Base-by-base conservation (phyloP, 2,329 filamentous ascomycete genomes). In the Aspergillus bombycis region DNA sequence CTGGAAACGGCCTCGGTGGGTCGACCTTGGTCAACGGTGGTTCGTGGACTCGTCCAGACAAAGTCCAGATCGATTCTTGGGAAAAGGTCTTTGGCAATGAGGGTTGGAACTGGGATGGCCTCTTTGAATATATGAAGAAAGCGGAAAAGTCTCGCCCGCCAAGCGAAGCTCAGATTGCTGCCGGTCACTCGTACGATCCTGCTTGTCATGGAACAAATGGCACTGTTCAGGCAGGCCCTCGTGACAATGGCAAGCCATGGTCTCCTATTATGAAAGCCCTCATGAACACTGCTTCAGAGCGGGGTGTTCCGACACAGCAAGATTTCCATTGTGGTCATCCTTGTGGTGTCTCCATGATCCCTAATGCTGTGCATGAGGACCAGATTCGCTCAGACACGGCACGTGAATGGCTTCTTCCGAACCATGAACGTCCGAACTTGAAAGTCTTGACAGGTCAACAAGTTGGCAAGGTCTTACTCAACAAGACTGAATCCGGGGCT, bases 111-210 rank as follows among this genome's bases (percentile, higher is more conserved):
- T 85, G 81, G 80, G 72, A 78, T 1, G 75, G 70, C 43, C 67
- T 86, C 5, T 62, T 83, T 3, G 78, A 78, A 0, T 85, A 85
- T 63, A 85, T 85, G 71, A 74, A 77, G 46, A 82, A 83, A 73
- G 73, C 62, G 1, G 73, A 75, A 54, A n/a, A 23, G 4, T 36
- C 62, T 16, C 71, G 71, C 38, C 28, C 54, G 14, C 73, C 73
- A 1, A 72, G 53, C 21, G 55, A 62, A 9, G 58, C 50, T 14
- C 62, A 72, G 38, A 64, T 72, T 36, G 65, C 59, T 10, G 68
- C 69, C 23, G 71, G 71, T 2, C 68, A 72, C 36, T 65, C 30
- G 57, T 73, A 65, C 36, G 57, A 74, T n/a, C 32, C 67, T 14
- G 28, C 54, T 16, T 74, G 71, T 23, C 72, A 75, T 46, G 71